Evolutionary conservation across 2,329 filamentous ascomycete species (phyloP).

Genomic region (Neurospora crassa): DNA sequence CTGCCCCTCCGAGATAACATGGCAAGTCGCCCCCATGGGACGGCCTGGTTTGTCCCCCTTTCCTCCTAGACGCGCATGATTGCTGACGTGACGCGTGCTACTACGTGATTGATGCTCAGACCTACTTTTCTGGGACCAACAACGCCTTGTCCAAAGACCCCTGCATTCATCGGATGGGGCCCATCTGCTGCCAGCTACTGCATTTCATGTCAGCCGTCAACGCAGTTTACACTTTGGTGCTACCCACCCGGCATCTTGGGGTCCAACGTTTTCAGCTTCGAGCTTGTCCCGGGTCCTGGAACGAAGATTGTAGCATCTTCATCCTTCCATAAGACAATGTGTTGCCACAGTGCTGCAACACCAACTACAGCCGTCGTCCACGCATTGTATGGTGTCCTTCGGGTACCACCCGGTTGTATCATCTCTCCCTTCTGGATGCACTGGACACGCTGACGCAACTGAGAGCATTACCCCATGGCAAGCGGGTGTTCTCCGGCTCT

Average conservation of each 20-base stretch:
- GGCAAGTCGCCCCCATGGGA: neutral
- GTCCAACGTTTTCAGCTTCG: neutral
- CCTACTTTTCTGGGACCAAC: neutral
- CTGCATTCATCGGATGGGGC: neutral
- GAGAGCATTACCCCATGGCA: neutral
- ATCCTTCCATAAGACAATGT: neutral
- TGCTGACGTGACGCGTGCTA: neutral
- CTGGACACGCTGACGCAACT: neutral
- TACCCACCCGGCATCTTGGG: neutral
- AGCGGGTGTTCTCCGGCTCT: neutral
- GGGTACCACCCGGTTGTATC: neutral
- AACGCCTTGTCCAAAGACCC: neutral
- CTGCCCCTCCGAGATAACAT: neutral
- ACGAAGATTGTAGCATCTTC: neutral
- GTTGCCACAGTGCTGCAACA: neutral
- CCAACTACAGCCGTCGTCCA: neutral
- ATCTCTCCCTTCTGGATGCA: neutral
- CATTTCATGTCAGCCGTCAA: neutral
- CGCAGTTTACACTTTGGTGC: neutral
- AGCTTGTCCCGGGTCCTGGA: neutral
- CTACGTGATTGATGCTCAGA: neutral
- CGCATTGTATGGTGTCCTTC: neutral
- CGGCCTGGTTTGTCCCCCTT: neutral
- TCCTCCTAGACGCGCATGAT: neutral
- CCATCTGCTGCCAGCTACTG: neutral